Base-by-base conservation (phyloP, 2,329 filamentous ascomycete species). In the Stachybotrys chlorohalonatus region DNA sequence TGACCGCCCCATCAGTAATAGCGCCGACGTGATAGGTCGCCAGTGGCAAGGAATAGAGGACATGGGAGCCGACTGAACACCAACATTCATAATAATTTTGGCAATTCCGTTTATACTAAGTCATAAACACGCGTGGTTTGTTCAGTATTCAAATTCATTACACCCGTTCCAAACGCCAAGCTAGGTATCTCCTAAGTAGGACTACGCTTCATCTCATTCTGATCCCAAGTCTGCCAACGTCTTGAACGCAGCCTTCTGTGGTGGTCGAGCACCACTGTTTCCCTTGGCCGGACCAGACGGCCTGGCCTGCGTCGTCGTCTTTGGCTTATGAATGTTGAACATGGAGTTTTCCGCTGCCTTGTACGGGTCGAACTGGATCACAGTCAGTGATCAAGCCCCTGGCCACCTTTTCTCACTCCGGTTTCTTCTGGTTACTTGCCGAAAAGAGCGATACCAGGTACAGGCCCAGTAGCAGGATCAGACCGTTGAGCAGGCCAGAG, bases 401-500 rank as follows among this genome's bases (percentile, higher is more conserved):
- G 39, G 46, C 49, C 24, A 6, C 7, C 16, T 52, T 17, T 53
- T 24, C 24, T 24, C 24, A 51, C 17, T 55, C 52, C 24, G 55
- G 51, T 31, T 59, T 56, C 16, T 59, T 56, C 16, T 57, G 36
- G 49, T 39, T 53, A 75, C 79, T 55, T 73, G 78, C 81, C 65
- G 82, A 78, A 60, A 86, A 77, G n/a, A 87, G 68, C 5, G 81
- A 84, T 7, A 75, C 74, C 48, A 86, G 67, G 64, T 86, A 87
- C 5, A 87, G 68, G 13, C 82, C 83, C 49, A 85, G 71, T 57
- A 86, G 82, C 6, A 73, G 70, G 49, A 84, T 62, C 7, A 85
- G 60, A 0, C 73, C 64, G 61, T 79, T 76, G 52, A 84, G 54
- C 24, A 84, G 59, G 52, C 67, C 65, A n/a, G 46, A 47, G 46